Evolutionary conservation across 2,329 filamentous ascomycete species (phyloP), one percentile per base, ranked within the genome.

Genomic region (Neonectria faginata): DNA sequence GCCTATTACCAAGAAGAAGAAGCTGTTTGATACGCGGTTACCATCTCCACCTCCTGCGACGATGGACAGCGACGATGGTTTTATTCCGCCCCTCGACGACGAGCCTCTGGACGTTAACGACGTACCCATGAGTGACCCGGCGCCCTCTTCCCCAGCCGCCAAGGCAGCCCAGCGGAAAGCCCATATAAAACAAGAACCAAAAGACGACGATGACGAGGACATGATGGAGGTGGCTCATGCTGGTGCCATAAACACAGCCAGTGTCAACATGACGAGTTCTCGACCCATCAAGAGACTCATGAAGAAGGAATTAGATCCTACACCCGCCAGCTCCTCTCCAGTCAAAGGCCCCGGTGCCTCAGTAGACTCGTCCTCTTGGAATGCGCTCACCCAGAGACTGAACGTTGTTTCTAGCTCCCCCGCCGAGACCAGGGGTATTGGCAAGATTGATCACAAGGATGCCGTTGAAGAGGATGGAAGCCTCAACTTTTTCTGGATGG

Each of bases 381-480:
- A 94, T 70, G 86, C 92, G 61, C 89, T 99, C 51, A 94, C 92
- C 8, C 89, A 89, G 74, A 95, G 91, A 73, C 85, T 99, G 66
- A 97, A 97, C 72, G 90, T 97, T 41, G 85, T 96, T 69, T 93
- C 88, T 78, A 93, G 89, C 74, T 90, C 93, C 4, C 83, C 86
- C 5, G 77, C 87, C 3, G 91, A 93, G 68, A 82, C 84, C 36
- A 83, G 83, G 27, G 85, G 83, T 9, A 87, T 92, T 68, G 94
- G 94, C 44, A 99, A 98, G 79, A 86, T 97, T 53, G 89, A 91
- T 68, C 86, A 92, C 62, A 88, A 91, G 67, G 91, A 97, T 78
- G 94, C 92, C n/a, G 81, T 97, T n/a, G 95, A 98, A 77, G 89
- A 92, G 67, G 94, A 99, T 74, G 96, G 95, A 39, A 97, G 92